Base-by-base conservation (phyloP, 805 yeast species). In the Candida peoriensis region DNA sequence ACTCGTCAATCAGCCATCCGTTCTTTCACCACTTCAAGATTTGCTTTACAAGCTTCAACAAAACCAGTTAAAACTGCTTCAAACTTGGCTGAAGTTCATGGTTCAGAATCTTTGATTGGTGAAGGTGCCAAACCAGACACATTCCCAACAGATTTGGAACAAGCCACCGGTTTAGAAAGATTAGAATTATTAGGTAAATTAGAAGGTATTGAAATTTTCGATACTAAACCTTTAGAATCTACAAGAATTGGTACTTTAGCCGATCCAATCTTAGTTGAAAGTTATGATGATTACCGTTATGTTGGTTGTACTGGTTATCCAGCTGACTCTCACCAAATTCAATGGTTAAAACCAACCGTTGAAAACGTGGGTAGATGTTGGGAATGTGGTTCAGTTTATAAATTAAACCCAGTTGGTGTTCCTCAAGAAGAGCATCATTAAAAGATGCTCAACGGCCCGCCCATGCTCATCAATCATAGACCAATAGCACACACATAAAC, bases 151-250 rank as follows among this genome's bases (percentile, higher is more conserved):
- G 96, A 89, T 64, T 60, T 85, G 49, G 96, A 93, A 57, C 97
- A 90, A 72, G 88, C 97, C 55, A 93, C 98, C 33, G 98, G 98
- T 83, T 72, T 90, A 58, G 97, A 85, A 68, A 88, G 98, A 78
- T 74, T 89, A 50, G 98, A 93, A 74, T 63, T 84, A 52, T 76
- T 93, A 56, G 97, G 94, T 70, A 84, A 87, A 66, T 69, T 85
- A 60, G 96, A 89, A 66, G 98, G 98, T 76, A 75, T 90, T 49
- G 97, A 93, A 55, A 74, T 93, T 45, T 85, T 84, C 59, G 97
- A 93, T 72, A 71, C 78, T 57, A 82, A 81, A 62, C 93, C 95
- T 50, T 77, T 93, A 58, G 86, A 86, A 46, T 65, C 88, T 47
- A 81, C 87, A 55, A 89, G 97, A 69, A 77, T 61, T 42, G 98